phyloP scores from a whole-genome alignment of 148 eudicot species.

The Persicaria tinctoria region DNA sequence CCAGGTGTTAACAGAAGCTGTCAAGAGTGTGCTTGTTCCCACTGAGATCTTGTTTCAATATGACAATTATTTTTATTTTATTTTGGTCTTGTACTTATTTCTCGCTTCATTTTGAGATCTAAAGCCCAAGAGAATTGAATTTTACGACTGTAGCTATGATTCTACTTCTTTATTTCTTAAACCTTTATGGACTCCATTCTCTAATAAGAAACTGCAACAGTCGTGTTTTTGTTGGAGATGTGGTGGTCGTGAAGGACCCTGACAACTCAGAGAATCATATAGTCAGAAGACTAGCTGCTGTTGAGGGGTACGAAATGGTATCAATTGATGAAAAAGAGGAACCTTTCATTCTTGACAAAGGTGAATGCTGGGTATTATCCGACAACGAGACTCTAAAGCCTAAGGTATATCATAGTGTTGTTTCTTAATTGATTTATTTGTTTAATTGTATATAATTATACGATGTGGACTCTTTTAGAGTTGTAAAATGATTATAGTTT shows the following conservation, averaged over 20 bases:
- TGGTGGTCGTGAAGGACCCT: slow-evolving; percentile 87
- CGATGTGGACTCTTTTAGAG: background rate
- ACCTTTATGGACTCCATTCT: background rate
- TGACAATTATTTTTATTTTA: too few relatives aligned
- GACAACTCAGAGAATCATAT: slow-evolving; percentile 41
- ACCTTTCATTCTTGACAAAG: slow-evolving; percentile 74
- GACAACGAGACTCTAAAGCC: slow-evolving; percentile 75
- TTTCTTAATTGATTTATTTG: background rate
- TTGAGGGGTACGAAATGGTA: slow-evolving; percentile 90
- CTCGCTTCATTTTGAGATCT: background rate
- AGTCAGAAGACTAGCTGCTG: slow-evolving; percentile 87
- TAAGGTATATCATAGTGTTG: slow-evolving; percentile 37
- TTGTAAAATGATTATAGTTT: background rate
- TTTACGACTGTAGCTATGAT: background rate
- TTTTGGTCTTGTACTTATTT: background rate
- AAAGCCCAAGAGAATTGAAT: background rate
- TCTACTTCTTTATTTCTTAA: background rate
- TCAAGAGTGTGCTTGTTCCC: background rate
- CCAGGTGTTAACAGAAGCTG: background rate
- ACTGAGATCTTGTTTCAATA: too few relatives aligned
- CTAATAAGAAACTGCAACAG: slow-evolving; percentile 32
- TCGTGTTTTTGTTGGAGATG: slow-evolving; percentile 74
- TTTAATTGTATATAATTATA: background rate
- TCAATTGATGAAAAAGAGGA: slow-evolving; percentile 88
- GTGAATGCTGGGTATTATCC: slow-evolving; percentile 87